These are phyloP conservation scores for Scalesia atractyloides DNA, from an alignment of 129 eudicot species.

Conservation along the genomic window DNA sequence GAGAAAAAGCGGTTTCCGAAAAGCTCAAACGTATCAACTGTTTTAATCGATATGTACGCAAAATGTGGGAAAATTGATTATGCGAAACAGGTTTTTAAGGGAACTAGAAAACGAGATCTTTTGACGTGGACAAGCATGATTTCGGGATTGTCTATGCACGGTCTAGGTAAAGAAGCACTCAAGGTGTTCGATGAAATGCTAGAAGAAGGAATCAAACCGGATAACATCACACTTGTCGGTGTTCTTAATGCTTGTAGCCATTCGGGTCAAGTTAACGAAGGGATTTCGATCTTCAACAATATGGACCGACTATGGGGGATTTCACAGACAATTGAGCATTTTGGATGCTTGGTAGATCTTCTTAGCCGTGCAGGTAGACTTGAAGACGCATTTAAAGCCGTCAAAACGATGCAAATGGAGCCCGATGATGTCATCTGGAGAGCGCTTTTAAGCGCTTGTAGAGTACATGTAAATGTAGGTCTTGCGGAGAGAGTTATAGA, in stretches of 20 bases:
- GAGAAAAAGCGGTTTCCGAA: slow-evolving; percentile 30
- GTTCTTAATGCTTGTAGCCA: slow-evolving; percentile 57
- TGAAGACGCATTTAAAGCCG: slow-evolving; percentile 42
- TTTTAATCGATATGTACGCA: slow-evolving; percentile 51
- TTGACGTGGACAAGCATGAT: slow-evolving; percentile 49
- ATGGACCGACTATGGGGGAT: slow-evolving; percentile 41
- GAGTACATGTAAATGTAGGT: slow-evolving; percentile 37
- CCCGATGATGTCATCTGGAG: slow-evolving; percentile 48
- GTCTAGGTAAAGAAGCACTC: slow-evolving; percentile 48
- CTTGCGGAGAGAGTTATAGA: slow-evolving; percentile 36
- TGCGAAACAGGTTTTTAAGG: slow-evolving; percentile 38
- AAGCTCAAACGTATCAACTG: slow-evolving; percentile 38
- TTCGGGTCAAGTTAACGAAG: slow-evolving; percentile 42
- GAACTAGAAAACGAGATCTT: slow-evolving; percentile 34
- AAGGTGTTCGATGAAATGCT: slow-evolving; percentile 42
- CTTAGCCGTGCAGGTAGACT: slow-evolving; percentile 43
- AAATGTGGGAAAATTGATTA: slow-evolving; percentile 49
- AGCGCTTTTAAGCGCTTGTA: slow-evolving; percentile 49
- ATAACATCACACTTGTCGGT: slow-evolving; percentile 46
- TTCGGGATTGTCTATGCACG: slow-evolving; percentile 50
- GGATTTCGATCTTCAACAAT: slow-evolving; percentile 33
- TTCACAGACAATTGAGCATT: slow-evolving; percentile 48
- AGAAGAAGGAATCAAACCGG: slow-evolving; percentile 42
- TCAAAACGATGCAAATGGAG: slow-evolving; percentile 39
- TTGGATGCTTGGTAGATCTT: slow-evolving; percentile 55